These are phyloP conservation scores for Penicillium psychrosexuale DNA, from an alignment of 2,329 filamentous ascomycete genomes.

Conservation along the genomic window DNA sequence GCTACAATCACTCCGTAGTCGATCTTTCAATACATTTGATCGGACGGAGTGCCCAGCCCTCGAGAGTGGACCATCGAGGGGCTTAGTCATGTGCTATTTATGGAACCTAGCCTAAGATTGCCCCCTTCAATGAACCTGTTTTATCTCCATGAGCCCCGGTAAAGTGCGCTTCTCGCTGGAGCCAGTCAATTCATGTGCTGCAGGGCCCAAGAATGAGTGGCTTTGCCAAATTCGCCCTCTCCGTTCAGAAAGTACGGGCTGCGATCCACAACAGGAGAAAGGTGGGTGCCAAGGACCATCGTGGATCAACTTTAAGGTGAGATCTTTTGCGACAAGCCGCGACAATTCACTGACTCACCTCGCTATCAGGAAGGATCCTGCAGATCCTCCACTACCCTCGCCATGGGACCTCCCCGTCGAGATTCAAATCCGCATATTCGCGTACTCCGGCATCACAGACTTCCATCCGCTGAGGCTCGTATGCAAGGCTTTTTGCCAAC, in stretches of 20 bases:
- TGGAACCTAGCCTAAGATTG: background rate
- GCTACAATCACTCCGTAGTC: background rate
- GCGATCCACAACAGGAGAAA: constrained; percentile 30
- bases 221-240: constrained; percentile 30
- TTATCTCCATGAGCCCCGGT: background rate
- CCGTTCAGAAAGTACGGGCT: constrained; percentile 35
- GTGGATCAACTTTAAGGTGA: constrained; percentile 10
- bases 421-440: constrained; percentile 42
- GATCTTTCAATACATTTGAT: background rate
- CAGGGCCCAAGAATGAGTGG: constrained; percentile 34
- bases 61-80: background rate
- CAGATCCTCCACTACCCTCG: constrained; percentile 27
- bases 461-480: constrained; percentile 39
- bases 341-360: background rate
- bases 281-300: constrained; percentile 26
- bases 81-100: constrained; percentile 7
- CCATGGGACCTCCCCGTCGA: constrained; percentile 44
- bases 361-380: constrained; percentile 21
- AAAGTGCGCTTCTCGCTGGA: constrained; percentile 9
- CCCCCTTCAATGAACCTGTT: constrained; percentile 1
- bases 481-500: constrained; percentile 37
- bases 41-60: too few relatives aligned
- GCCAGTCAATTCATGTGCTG: constrained; percentile 29
- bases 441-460: constrained; percentile 39
- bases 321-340: background rate